Percentiles rank a stretch among this genome's conserved stretches.
Evolutionary conservation across 148 eudicot species (phyloP).

Genomic region (Silene uniflora): DNA sequence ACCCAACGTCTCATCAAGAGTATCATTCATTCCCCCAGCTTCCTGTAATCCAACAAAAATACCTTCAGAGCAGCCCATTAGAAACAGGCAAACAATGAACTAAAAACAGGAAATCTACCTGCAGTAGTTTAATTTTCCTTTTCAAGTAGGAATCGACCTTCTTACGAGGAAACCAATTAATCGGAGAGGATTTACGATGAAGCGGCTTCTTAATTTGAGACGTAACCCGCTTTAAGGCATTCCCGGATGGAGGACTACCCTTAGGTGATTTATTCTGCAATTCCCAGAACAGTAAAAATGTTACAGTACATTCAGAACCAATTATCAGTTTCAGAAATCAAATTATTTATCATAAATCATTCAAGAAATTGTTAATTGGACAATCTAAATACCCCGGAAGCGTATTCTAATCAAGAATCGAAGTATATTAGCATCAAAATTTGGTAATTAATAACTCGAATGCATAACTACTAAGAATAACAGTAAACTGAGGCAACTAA

Average conservation of each 20-base stretch:
- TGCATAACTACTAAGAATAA: not conserved
- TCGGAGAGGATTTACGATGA: conserved; percentile 70
- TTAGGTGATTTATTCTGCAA: conserved; percentile 53
- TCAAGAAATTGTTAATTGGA: too few species aligned
- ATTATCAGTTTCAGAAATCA: too few species aligned
- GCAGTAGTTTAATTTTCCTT: conserved; percentile 71
- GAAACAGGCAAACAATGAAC: not conserved
- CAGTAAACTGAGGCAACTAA: not conserved
- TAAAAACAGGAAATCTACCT: conserved; percentile 34
- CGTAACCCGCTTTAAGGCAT: conserved; percentile 46
- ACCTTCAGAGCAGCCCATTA: not conserved
- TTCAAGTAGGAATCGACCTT: conserved; percentile 79
- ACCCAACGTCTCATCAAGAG: conserved; percentile 90
- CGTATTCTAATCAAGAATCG: not conserved
- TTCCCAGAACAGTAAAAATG: not conserved
- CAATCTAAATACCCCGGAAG: too few species aligned
- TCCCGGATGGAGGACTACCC: conserved; percentile 51
- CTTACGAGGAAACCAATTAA: conserved; percentile 84
- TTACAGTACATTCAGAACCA: too few species aligned
- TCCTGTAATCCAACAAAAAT: conserved; percentile 44
- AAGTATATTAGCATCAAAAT: not conserved
- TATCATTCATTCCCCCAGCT: conserved; percentile 78
- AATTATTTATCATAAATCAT: too few species aligned
- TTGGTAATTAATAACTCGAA: not conserved
- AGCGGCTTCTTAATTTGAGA: conserved; percentile 74